Conservation (phyloP, 2,329 filamentous ascomycete species). For the Zymoseptoria tritici region DNA sequence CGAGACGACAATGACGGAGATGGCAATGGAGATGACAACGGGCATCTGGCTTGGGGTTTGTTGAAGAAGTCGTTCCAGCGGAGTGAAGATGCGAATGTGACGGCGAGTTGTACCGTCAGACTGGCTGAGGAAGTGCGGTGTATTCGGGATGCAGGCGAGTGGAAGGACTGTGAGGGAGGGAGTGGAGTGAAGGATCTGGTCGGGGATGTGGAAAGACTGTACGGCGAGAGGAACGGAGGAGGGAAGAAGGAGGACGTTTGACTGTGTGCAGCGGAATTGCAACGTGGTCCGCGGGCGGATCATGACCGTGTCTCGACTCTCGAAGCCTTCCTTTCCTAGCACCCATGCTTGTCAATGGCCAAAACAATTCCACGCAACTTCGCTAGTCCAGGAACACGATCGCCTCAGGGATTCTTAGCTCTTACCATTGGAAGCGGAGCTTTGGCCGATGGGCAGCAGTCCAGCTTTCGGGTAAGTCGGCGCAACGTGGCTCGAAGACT, state of each 20-base stretch:
- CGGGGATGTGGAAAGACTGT: conserved; percentile 50
- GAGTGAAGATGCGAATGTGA: conserved; percentile 44
- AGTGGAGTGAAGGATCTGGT: conserved; percentile 64
- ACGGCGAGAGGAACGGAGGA: background rate
- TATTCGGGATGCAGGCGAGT: conserved; percentile 69
- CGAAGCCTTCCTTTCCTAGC: background rate
- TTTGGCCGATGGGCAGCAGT: background rate
- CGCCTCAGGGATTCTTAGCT: background rate
- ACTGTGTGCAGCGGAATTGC: background rate
- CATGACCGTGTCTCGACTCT: background rate
- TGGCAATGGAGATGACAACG: conserved; percentile 59
- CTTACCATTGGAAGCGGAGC: background rate
- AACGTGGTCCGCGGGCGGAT: background rate
- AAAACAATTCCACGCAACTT: background rate
- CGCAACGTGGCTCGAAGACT: no score
- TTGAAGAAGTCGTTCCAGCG: conserved; percentile 56
- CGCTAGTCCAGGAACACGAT: background rate
- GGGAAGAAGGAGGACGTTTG: background rate
- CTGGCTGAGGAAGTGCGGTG: conserved; percentile 76
- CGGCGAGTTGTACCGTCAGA: conserved; percentile 46
- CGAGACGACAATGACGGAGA: conserved; percentile 17
- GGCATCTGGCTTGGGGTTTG: conserved; percentile 57
- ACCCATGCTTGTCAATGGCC: background rate
- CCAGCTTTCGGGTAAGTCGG: no score
- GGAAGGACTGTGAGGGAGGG: conserved; percentile 70